phyloP scores from a whole-genome alignment of 805 yeast genomes.

The Lachancea kluyveri region DNA sequence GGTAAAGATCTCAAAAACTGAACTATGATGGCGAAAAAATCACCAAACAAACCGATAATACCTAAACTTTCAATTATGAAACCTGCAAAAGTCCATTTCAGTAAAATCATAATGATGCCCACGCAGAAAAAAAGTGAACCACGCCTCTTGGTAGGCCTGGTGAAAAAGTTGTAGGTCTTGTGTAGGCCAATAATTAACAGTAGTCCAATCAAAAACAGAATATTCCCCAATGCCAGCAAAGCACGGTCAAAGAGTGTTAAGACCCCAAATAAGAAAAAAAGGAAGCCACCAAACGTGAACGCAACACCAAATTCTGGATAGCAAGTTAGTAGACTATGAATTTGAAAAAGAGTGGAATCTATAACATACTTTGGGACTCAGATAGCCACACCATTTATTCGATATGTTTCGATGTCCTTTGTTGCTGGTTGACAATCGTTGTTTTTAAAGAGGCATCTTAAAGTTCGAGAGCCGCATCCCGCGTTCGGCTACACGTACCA shows the following conservation, averaged over 20 bases:
- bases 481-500: too few relatives aligned
- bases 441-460: too few relatives aligned
- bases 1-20: conserved; percentile 86
- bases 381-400: conserved; percentile 73
- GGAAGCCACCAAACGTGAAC: conserved; percentile 75
- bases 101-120: conserved; percentile 71
- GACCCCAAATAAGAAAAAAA: conserved; percentile 76
- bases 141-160: conserved; percentile 79
- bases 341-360: neutral
- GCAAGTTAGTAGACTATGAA: conserved; percentile 1
- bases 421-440: too few relatives aligned
- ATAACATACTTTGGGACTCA: conserved; percentile 63
- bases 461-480: too few relatives aligned
- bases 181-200: conserved; percentile 82
- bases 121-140: conserved; percentile 74
- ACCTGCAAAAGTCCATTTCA: conserved; percentile 76
- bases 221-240: conserved; percentile 82
- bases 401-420: too few relatives aligned
- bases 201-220: conserved; percentile 72
- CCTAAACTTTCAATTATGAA: conserved; percentile 83
- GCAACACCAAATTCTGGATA: conserved; percentile 80
- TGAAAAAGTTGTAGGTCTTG: conserved; percentile 74
- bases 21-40: conserved; percentile 83
- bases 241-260: conserved; percentile 85
- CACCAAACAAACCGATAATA: conserved; percentile 86